Percentiles rank a stretch among this genome's conserved stretches.
Evolutionary conservation across 148 eudicot genomes (phyloP).

Genomic region (Cornus kousa): DNA sequence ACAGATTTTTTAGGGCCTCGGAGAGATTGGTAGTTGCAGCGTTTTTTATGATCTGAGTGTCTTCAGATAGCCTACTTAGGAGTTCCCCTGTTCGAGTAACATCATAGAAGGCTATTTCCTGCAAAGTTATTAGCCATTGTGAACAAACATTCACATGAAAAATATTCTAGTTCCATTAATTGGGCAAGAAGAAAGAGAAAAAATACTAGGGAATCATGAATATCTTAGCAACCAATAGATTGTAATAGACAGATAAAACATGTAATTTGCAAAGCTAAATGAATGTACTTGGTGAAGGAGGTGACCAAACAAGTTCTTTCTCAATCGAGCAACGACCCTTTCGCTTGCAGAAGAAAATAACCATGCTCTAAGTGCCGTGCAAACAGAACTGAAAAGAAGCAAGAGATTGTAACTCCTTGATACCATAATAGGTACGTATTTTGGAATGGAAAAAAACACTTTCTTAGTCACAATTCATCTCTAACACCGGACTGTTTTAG

Average conservation of each 20-base stretch:
- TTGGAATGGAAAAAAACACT: not conserved
- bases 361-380: slow-evolving; percentile 83
- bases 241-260: not conserved
- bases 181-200: not conserved
- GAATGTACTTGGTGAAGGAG: slow-evolving; percentile 64
- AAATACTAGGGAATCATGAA: not conserved
- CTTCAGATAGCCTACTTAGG: slow-evolving; percentile 86
- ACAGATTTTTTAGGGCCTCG: slow-evolving; percentile 70
- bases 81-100: slow-evolving; percentile 94
- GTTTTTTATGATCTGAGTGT: slow-evolving; percentile 88
- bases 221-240: slow-evolving; percentile 1
- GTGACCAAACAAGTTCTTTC: slow-evolving; percentile 74
- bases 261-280: not conserved
- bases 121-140: slow-evolving; percentile 11
- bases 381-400: slow-evolving; percentile 55
- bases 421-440: not conserved
- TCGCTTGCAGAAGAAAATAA: slow-evolving; percentile 85
- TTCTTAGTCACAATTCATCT: not conserved
- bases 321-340: slow-evolving; percentile 84
- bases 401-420: not conserved
- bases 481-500: not conserved
- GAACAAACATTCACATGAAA: not conserved
- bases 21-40: slow-evolving; percentile 96
- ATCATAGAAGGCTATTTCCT: slow-evolving; percentile 96
- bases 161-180: slow-evolving; percentile 6